Conservation (phyloP, 495 filamentous ascomycete species). For the Neurospora hispaniola region DNA sequence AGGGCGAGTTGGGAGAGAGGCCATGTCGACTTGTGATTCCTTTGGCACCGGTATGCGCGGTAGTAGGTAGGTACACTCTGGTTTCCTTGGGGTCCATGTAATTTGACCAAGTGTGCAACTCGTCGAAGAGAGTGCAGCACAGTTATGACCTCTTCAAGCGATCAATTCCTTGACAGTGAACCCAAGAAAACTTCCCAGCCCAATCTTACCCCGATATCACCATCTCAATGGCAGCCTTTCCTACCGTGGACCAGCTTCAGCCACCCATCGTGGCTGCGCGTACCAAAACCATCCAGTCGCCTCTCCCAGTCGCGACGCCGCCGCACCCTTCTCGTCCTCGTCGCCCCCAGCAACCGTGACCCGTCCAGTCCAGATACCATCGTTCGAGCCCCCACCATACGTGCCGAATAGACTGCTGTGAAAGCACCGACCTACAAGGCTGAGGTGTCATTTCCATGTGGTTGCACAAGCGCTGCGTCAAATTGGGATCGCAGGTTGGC, state of each 20-base stretch:
- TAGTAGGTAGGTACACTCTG: not conserved
- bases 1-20: not conserved
- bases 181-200: not conserved
- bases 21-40: not conserved
- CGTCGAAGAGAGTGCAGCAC: not conserved
- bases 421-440: not conserved
- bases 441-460: not conserved
- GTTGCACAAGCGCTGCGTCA: not conserved
- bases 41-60: not conserved
- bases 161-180: not conserved
- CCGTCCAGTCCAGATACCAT: not conserved
- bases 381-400: not conserved
- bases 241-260: not conserved
- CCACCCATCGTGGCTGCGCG: not conserved
- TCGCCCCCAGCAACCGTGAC: not conserved
- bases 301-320: not conserved
- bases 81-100: not conserved
- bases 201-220: not conserved
- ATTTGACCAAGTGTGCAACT: not conserved
- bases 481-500: not conserved
- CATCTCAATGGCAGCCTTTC: not conserved
- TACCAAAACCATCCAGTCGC: not conserved
- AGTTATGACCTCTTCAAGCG: not conserved
- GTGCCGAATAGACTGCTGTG: not conserved
- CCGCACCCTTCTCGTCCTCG: not conserved